Evolutionary conservation across 2,329 filamentous ascomycete species (phyloP).

Genomic region (Cladophialophora chaetospira): DNA sequence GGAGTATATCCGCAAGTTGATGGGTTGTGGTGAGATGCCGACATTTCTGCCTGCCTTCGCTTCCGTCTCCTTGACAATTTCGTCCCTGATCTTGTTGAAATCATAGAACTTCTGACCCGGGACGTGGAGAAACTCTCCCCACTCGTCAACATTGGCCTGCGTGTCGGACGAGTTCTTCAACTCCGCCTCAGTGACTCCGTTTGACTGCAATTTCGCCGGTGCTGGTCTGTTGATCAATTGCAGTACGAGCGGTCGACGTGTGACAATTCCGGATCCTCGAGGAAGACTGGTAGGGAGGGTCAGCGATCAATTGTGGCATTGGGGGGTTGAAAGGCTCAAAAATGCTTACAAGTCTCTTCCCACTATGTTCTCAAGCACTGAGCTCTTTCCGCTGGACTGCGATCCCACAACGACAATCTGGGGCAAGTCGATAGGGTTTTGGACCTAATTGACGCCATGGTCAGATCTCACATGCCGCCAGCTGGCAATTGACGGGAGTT

Average conservation of each 20-base stretch:
- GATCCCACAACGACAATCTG: slow-evolving; percentile 98
- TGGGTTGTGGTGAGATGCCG: slow-evolving; percentile 93
- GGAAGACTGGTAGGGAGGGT: slow-evolving; percentile 69
- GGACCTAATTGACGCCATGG: slow-evolving; percentile 63
- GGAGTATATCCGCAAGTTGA: slow-evolving; percentile 97
- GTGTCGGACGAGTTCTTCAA: slow-evolving; percentile 71
- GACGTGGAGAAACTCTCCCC: slow-evolving; percentile 98
- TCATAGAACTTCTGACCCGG: slow-evolving; percentile 97
- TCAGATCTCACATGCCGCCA: slow-evolving; percentile 37
- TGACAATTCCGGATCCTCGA: slow-evolving; percentile 96
- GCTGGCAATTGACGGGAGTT: slow-evolving; percentile 8
- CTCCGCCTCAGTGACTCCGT: slow-evolving; percentile 70
- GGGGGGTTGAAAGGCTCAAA: slow-evolving; percentile 24
- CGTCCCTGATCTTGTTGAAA: slow-evolving; percentile 97
- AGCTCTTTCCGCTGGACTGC: slow-evolving; percentile 99
- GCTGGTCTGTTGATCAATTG: slow-evolving; percentile 92
- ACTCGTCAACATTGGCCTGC: slow-evolving; percentile 90
- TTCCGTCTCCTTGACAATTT: slow-evolving; percentile 95
- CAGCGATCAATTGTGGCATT: slow-evolving; percentile 34
- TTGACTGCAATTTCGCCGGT: slow-evolving; percentile 61
- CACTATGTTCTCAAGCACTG: slow-evolving; percentile 97
- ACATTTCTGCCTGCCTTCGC: slow-evolving; percentile 94
- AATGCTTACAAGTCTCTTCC: slow-evolving; percentile 90
- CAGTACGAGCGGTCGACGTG: slow-evolving; percentile 89
- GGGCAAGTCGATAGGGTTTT: slow-evolving; percentile 98